Conservation (phyloP, 495 filamentous ascomycete genomes). For the Hypoxylon intermedium region DNA sequence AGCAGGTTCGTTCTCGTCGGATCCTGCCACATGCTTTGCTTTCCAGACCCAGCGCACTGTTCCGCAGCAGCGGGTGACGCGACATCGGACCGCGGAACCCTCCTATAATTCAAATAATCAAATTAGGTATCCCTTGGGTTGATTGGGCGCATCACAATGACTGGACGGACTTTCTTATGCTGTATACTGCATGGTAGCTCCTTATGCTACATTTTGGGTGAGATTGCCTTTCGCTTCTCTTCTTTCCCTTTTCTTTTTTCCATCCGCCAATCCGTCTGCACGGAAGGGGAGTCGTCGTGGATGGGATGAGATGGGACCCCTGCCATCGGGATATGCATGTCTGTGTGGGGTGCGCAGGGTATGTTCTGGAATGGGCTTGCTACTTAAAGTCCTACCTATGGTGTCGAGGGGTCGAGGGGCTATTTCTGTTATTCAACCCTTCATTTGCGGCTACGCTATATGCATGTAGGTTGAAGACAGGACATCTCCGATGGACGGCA, state of each 20-base stretch:
- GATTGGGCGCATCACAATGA: constrained; percentile 20
- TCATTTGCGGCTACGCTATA: constrained; percentile 34
- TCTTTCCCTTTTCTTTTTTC: constrained; percentile 10
- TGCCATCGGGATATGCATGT: constrained; percentile 40
- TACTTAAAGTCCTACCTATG: constrained; percentile 7
- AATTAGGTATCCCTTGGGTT: constrained; percentile 2
- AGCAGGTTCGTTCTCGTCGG: constrained; percentile 23
- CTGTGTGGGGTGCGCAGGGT: constrained; percentile 41
- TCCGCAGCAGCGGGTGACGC: constrained; percentile 32
- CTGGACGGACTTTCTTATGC: constrained; percentile 26
- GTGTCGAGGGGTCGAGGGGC: not conserved
- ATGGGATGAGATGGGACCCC: constrained; percentile 29
- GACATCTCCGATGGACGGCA: constrained; percentile 36
- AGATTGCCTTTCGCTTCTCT: no score
- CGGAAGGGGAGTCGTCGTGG: constrained; percentile 17
- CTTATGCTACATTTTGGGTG: constrained; percentile 23
- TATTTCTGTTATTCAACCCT: constrained; percentile 32
- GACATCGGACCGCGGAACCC: constrained; percentile 34
- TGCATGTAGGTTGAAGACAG: constrained; percentile 21
- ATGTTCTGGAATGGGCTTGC: constrained; percentile 33
- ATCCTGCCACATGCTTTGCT: constrained; percentile 21
- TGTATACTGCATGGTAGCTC: not conserved
- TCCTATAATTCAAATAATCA: constrained; percentile 19
- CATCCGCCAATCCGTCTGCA: constrained; percentile 33
- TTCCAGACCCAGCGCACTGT: no score